Conservation (phyloP, 139 green algal genomes). For the Spirogloea muscicola region DNA sequence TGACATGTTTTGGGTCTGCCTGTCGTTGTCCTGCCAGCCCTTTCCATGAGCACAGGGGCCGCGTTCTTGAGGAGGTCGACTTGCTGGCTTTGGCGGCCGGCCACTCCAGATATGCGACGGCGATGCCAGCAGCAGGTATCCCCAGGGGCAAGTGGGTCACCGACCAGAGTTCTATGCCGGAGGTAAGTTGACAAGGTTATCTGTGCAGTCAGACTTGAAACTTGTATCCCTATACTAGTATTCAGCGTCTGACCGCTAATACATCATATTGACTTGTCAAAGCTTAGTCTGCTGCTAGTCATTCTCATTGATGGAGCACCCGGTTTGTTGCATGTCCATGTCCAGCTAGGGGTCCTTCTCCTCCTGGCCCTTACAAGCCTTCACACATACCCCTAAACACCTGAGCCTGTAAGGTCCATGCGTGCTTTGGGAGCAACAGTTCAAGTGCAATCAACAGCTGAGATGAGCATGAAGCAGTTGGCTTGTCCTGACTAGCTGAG, state of each 20-base stretch:
- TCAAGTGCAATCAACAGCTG: too few relatives aligned
- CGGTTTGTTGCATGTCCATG: neutral
- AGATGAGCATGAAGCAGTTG: neutral
- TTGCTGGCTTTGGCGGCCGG: neutral
- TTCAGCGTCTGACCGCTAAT: too few relatives aligned
- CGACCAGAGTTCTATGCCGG: neutral
- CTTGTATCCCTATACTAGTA: neutral
- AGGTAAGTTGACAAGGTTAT: neutral
- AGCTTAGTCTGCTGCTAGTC: neutral
- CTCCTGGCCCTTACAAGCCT: too few relatives aligned
- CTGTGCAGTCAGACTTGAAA: neutral
- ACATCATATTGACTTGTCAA: neutral
- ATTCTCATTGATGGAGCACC: neutral
- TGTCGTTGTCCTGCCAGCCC: neutral
- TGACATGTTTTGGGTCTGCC: neutral
- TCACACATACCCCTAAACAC: too few relatives aligned
- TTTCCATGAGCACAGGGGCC: neutral
- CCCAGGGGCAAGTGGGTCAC: neutral
- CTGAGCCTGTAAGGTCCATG: too few relatives aligned
- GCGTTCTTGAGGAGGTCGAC: neutral
- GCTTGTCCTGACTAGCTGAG: neutral
- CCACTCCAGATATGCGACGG: neutral
- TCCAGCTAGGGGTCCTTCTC: neutral
- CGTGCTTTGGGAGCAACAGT: too few relatives aligned
- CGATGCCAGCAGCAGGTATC: neutral